phyloP scores from a whole-genome alignment of 2,329 filamentous ascomycete genomes.

The Aspergillus niger region DNA sequence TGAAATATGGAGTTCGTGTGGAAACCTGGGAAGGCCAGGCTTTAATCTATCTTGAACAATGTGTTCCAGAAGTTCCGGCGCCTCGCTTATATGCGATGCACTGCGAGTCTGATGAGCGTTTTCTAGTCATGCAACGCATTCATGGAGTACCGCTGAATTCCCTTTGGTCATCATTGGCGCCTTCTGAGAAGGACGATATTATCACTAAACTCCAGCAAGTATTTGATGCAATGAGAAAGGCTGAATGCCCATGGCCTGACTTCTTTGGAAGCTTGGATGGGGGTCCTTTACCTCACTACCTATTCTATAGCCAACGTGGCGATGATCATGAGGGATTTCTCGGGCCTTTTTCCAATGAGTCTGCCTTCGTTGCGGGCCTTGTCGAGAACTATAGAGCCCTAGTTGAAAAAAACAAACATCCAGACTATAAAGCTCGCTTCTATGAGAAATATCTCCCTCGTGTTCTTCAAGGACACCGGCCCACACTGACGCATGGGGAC shows the following conservation, averaged over 20 bases:
- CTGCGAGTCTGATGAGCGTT: constrained; percentile 23
- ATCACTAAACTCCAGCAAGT: constrained; percentile 24
- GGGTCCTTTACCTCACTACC: constrained; percentile 26
- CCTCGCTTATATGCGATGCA: constrained; percentile 37
- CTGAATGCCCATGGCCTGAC: constrained; percentile 28
- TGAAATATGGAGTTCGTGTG: constrained; percentile 26
- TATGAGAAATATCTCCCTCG: constrained; percentile 29
- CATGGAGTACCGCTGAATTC: constrained; percentile 23
- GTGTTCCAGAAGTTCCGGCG: constrained; percentile 29
- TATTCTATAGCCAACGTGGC: constrained; percentile 27
- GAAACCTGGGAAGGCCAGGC: constrained; percentile 15
- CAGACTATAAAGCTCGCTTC: constrained; percentile 31
- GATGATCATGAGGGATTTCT: constrained; percentile 16
- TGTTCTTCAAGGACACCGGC: constrained; percentile 31
- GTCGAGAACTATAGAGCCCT: constrained; percentile 27
- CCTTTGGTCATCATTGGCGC: constrained; percentile 29
- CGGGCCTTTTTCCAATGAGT: constrained; percentile 29
- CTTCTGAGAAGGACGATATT: constrained; percentile 30
- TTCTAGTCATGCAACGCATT: constrained; percentile 32
- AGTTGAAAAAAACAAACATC: constrained; percentile 21
- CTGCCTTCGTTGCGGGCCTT: constrained; percentile 28
- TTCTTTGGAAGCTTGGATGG: constrained; percentile 30
- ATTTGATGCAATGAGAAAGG: constrained; percentile 26
- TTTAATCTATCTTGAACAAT: constrained; percentile 26
- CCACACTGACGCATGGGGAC: constrained; percentile 34